phyloP scores from a whole-genome alignment of 1,139 yeast species.

The Pichia sp. region DNA sequence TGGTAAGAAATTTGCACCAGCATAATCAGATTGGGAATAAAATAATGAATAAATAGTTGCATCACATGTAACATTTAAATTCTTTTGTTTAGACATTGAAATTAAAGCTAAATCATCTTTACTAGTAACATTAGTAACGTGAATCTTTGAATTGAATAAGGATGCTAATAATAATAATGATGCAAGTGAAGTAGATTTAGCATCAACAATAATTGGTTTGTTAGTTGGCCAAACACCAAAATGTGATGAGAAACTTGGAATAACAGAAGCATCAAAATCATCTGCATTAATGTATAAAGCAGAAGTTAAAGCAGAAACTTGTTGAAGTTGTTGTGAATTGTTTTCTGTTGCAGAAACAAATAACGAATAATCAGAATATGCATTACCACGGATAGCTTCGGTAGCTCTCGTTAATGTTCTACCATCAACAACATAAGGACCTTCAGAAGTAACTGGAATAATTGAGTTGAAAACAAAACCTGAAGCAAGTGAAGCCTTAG shows the following conservation, averaged over 20 bases:
- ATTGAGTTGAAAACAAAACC: slow-evolving; percentile 87
- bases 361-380: slow-evolving; percentile 77
- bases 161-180: slow-evolving; percentile 86
- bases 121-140: slow-evolving; percentile 78
- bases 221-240: slow-evolving; percentile 76
- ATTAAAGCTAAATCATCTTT: slow-evolving; percentile 80
- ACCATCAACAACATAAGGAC: slow-evolving; percentile 58
- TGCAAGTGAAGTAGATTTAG: slow-evolving; percentile 86
- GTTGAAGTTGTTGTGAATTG: slow-evolving; percentile 58
- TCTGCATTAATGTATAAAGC: slow-evolving; percentile 78
- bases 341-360: slow-evolving; percentile 76
- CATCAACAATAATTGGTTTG: slow-evolving; percentile 89
- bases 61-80: slow-evolving; percentile 82
- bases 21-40: slow-evolving; percentile 64
- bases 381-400: slow-evolving; percentile 45
- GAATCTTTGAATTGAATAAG: slow-evolving; percentile 77
- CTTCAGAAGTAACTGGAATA: slow-evolving; percentile 64
- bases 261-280: slow-evolving; percentile 60
- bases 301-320: slow-evolving; percentile 63
- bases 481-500: slow-evolving; percentile 68
- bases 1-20: slow-evolving; percentile 69
- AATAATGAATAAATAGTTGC: slow-evolving; percentile 78
- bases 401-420: slow-evolving; percentile 60
- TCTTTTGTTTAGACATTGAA: slow-evolving; percentile 78
- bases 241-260: slow-evolving; percentile 71